Evolutionary conservation across 257 asterid genomes (phyloP).

Genomic region (Primulina tabacum): DNA sequence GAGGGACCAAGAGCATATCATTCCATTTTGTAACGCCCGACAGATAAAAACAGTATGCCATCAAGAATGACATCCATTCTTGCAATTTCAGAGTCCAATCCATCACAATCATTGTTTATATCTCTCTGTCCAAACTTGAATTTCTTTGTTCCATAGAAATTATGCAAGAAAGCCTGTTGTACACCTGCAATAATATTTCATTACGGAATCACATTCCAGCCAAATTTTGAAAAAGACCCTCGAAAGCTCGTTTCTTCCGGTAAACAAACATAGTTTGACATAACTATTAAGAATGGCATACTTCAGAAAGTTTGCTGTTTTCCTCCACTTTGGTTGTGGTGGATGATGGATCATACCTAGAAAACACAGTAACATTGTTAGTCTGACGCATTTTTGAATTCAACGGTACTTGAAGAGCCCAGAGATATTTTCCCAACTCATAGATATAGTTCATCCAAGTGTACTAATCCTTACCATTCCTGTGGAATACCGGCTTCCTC

Average conservation of each 20-base stretch:
- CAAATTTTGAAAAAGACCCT: neutral
- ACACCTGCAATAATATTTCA: conserved; percentile 44
- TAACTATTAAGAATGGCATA: conserved; percentile 23
- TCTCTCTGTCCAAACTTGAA: conserved; percentile 35
- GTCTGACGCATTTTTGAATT: conserved; percentile 8
- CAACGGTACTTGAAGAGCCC: neutral
- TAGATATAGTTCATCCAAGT: neutral
- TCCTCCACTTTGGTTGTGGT: conserved; percentile 30
- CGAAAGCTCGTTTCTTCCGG: neutral
- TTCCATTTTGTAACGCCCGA: too few species aligned
- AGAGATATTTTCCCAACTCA: neutral
- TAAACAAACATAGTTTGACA: too few species aligned
- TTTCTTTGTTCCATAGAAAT: conserved; percentile 80
- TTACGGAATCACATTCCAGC: neutral
- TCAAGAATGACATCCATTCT: neutral
- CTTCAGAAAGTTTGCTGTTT: conserved; percentile 53
- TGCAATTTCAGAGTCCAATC: neutral
- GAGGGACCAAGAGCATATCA: too few species aligned
- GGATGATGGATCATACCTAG: conserved; percentile 73
- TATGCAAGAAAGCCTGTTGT: conserved; percentile 68
- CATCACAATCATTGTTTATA: neutral
- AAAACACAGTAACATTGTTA: conserved; percentile 10
- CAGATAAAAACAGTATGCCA: too few species aligned
- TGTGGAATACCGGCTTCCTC: conserved; percentile 85
- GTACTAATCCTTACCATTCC: conserved; percentile 51